Evolutionary conservation across 2,329 filamentous ascomycete genomes (phyloP).

Genomic region (Botrytis elliptica): DNA sequence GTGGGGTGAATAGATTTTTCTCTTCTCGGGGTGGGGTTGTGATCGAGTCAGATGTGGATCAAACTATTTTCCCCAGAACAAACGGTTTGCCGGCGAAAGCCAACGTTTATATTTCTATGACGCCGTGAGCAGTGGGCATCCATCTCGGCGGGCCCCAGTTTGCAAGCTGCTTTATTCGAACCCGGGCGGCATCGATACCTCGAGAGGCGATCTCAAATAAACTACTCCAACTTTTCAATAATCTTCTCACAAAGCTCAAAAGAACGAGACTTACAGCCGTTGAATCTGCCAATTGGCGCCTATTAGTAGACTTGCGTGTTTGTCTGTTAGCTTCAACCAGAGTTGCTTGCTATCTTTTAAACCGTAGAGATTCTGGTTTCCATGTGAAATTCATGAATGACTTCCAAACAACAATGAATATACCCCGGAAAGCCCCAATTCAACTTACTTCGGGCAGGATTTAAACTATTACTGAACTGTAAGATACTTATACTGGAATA

Average conservation of each 20-base stretch:
- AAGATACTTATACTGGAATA: not conserved
- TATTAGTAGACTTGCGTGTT: not conserved
- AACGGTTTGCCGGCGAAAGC: not conserved
- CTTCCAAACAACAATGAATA: not conserved
- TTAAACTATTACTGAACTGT: not conserved
- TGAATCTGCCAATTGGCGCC: fast-evolving
- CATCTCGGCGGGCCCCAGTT: not conserved
- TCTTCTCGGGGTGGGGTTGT: not conserved
- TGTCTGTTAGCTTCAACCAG: not conserved
- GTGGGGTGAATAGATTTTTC: not conserved
- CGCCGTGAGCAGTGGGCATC: not conserved
- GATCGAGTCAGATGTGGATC: not conserved
- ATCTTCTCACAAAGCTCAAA: not conserved
- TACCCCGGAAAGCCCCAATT: not conserved
- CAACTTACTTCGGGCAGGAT: not conserved
- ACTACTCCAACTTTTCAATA: not conserved
- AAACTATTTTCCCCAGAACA: not conserved
- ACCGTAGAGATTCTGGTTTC: not conserved
- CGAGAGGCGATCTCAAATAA: not conserved
- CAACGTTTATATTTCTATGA: not conserved
- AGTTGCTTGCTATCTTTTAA: not conserved
- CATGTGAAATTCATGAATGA: not conserved
- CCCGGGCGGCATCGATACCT: not conserved
- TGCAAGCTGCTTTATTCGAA: not conserved
- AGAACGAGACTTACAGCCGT: not conserved